A percentile compares a stretch with the other conserved stretches of the same genome.
Conservation (phyloP, 2,329 filamentous ascomycete species). For the Drechslera avenae region DNA sequence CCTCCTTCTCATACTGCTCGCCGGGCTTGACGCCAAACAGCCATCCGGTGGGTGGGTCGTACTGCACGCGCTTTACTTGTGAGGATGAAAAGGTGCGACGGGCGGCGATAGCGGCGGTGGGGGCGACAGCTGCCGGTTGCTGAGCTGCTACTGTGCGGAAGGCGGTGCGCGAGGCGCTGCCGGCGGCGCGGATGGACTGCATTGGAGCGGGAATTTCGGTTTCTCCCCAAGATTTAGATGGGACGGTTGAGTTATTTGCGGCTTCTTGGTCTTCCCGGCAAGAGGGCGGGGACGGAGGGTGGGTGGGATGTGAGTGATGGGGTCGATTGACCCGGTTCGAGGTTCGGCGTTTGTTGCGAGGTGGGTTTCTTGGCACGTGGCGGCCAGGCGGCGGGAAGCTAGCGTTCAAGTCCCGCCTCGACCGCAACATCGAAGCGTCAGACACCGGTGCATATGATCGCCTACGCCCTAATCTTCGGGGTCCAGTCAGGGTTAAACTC, state of each 20-base stretch:
- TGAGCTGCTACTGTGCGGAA: slow-evolving; percentile 9
- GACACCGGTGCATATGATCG: too few relatives aligned
- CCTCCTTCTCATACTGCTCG: slow-evolving; percentile 94
- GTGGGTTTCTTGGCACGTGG: neutral
- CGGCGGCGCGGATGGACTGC: slow-evolving; percentile 34
- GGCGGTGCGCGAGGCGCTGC: slow-evolving; percentile 27
- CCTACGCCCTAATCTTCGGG: too few relatives aligned
- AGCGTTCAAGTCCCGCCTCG: neutral
- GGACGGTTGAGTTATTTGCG: neutral
- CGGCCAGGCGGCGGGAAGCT: slow-evolving; percentile 20
- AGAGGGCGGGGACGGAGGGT: slow-evolving; percentile 1
- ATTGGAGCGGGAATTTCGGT: slow-evolving; percentile 15
- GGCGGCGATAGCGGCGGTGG: slow-evolving; percentile 14
- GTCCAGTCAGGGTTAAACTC: too few relatives aligned
- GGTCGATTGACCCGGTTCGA: slow-evolving; percentile 7
- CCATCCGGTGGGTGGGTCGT: slow-evolving; percentile 89
- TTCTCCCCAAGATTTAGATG: neutral
- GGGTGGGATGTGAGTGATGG: slow-evolving; percentile 11
- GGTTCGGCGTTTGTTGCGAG: slow-evolving; percentile 10
- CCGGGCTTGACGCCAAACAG: slow-evolving; percentile 93
- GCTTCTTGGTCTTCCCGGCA: neutral
- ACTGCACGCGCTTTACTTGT: slow-evolving; percentile 65
- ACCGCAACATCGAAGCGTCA: too few relatives aligned
- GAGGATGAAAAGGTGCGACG: slow-evolving; percentile 36
- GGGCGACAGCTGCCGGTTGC: slow-evolving; percentile 9